Evolutionary conservation across 2,329 filamentous ascomycete genomes (phyloP), one percentile per base, ranked within the genome.

Genomic region (Apiospora rasikravindrae): DNA sequence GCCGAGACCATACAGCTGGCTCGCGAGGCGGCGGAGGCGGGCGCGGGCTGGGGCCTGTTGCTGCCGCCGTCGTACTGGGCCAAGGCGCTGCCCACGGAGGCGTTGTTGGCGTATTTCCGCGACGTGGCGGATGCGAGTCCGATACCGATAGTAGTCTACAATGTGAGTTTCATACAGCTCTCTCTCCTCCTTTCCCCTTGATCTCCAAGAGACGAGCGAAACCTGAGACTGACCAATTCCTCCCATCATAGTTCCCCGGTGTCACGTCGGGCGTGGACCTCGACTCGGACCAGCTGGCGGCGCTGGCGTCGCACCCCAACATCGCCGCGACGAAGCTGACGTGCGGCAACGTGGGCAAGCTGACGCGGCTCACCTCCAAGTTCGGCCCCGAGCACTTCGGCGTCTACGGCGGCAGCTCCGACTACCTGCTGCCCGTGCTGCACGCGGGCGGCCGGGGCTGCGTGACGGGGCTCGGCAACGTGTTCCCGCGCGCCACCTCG

Each of bases 401-500:
- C 26, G 83, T 85, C 0, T 84, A 82, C 69, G 84, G 84, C 0
- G 84, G 85, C 2, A 84, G 82, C 49, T 83, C 81, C 14, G 84
- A 86, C 73, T 85, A 83, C 73, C 76, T 86, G 0, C 76, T 85
- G 0, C 83, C 84, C 0, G 82, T 82, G 0, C 77, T 86, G 5
- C 77, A 81, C 13, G 80, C 78, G 0, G 83, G 81, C 11, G 42
- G 67, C 24, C 42, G 13, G 16, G 67, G 67, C 5, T 49, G 66
- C 67, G 44, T 68, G 42, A 49, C 67, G 67, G 67, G 67, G 1
- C 83, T 85, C 78, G 86, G 84, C 3, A 86, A 85, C 70, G 80
- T 87, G 11, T 87, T 87, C 69, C 85, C 86, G 0, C 80, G 82
- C 33, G 81, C 81, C 1, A 84, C 83, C 0, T 78, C 84, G 0